Evolutionary conservation across 2,329 filamentous ascomycete genomes (phyloP).

Genomic region (Sclerotinia glacialis): DNA sequence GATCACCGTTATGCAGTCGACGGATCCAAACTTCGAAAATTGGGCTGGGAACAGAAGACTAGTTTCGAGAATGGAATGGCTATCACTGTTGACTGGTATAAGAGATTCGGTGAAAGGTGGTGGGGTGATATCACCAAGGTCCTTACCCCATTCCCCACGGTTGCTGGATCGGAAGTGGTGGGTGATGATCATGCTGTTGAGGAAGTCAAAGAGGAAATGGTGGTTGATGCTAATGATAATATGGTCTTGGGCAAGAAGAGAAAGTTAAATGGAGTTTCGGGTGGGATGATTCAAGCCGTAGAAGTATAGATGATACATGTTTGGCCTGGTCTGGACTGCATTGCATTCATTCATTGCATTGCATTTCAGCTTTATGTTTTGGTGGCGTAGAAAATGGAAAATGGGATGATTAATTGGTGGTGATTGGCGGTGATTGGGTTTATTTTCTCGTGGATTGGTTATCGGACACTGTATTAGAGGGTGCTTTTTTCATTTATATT

Average conservation of each 20-base stretch:
- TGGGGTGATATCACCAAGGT: slow-evolving; percentile 71
- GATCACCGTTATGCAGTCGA: slow-evolving; percentile 72
- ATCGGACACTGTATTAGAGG: slow-evolving; percentile 5
- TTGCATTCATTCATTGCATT: slow-evolving; percentile 4
- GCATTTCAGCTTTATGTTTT: slow-evolving; percentile 11
- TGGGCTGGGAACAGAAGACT: slow-evolving; percentile 70
- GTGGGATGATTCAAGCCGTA: neutral
- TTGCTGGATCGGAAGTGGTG: slow-evolving; percentile 54
- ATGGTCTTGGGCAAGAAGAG: slow-evolving; percentile 35
- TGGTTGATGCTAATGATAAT: slow-evolving; percentile 29
- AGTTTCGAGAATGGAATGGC: slow-evolving; percentile 61
- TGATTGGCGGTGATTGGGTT: neutral
- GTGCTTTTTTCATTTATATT: slow-evolving; percentile 9
- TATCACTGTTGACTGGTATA: slow-evolving; percentile 69
- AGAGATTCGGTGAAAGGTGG: slow-evolving; percentile 62
- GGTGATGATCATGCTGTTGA: slow-evolving; percentile 39
- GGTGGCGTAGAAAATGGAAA: slow-evolving; percentile 12
- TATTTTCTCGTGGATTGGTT: neutral
- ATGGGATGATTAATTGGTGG: neutral
- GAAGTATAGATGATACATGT: neutral
- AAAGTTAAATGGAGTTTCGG: slow-evolving; percentile 12
- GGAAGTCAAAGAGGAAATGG: slow-evolving; percentile 36
- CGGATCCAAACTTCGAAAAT: slow-evolving; percentile 61
- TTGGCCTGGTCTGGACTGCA: neutral
- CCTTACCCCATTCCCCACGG: slow-evolving; percentile 64